Evolutionary conservation across 1,139 yeast genomes (phyloP).

Genomic region (Hyphopichia wangnamkhiaoensis): DNA sequence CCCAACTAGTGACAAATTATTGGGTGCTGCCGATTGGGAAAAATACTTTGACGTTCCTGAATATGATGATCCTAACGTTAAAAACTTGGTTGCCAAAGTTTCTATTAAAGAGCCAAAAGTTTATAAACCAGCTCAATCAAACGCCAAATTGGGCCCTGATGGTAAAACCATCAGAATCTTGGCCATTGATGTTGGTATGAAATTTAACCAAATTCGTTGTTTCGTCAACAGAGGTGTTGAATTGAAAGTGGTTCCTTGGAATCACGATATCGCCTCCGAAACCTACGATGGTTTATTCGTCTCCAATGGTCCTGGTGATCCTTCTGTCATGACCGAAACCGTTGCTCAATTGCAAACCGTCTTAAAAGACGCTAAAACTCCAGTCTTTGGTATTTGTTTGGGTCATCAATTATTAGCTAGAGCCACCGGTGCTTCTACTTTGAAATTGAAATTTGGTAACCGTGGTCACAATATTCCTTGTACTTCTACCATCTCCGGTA

Average conservation of each 20-base stretch:
- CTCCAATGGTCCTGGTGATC: slow-evolving; percentile 99
- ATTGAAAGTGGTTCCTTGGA: slow-evolving; percentile 94
- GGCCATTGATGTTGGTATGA: slow-evolving; percentile 97
- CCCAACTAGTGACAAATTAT: slow-evolving; percentile 33
- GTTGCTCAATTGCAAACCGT: slow-evolving; percentile 60
- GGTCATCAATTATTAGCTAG: slow-evolving; percentile 98
- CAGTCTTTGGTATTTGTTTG: slow-evolving; percentile 95
- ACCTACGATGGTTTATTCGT: slow-evolving; percentile 92
- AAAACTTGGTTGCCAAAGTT: slow-evolving; percentile 90
- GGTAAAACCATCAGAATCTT: slow-evolving; percentile 81
- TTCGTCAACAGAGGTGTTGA: slow-evolving; percentile 96
- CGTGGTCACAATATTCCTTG: slow-evolving; percentile 99
- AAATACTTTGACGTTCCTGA: slow-evolving; percentile 72
- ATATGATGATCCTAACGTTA: slow-evolving; percentile 90
- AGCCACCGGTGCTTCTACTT: slow-evolving; percentile 92
- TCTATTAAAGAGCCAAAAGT: slow-evolving; percentile 74
- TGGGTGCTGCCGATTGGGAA: slow-evolving; percentile 49
- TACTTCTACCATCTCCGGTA: slow-evolving; percentile 87
- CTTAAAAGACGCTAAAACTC: slow-evolving; percentile 64
- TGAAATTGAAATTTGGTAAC: slow-evolving; percentile 96
- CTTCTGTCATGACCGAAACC: slow-evolving; percentile 74
- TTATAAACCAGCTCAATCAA: slow-evolving; percentile 64
- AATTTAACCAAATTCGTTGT: slow-evolving; percentile 96
- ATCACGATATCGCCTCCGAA: slow-evolving; percentile 77
- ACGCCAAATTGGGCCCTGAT: slow-evolving; percentile 56